phyloP scores from a whole-genome alignment of 176 grass and related monocot species.

The Hordeum vulgare region MorexV3_pseudomolecules_assembly NC_058518.1:490960353-490960852 shows the following conservation, averaged over 20 bases:
- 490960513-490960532: neutral
- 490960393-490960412: neutral
- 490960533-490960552: neutral
- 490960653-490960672: neutral
- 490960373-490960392: neutral
- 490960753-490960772: too few relatives aligned
- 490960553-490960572: neutral
- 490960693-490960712: neutral
- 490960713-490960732: too few relatives aligned
- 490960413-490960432: neutral
- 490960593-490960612: neutral
- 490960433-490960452: neutral
- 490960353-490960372: too few relatives aligned
- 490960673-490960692: neutral
- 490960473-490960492: neutral
- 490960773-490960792: too few relatives aligned
- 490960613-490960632: neutral
- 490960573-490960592: neutral
- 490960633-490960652: neutral
- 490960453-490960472: neutral
- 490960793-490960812: too few relatives aligned
- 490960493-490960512: neutral
- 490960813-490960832: too few relatives aligned
- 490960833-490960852: too few relatives aligned
- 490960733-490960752: too few relatives aligned